Conservation (phyloP, 2,329 filamentous ascomycete species). For the Alternaria sp. region DNA sequence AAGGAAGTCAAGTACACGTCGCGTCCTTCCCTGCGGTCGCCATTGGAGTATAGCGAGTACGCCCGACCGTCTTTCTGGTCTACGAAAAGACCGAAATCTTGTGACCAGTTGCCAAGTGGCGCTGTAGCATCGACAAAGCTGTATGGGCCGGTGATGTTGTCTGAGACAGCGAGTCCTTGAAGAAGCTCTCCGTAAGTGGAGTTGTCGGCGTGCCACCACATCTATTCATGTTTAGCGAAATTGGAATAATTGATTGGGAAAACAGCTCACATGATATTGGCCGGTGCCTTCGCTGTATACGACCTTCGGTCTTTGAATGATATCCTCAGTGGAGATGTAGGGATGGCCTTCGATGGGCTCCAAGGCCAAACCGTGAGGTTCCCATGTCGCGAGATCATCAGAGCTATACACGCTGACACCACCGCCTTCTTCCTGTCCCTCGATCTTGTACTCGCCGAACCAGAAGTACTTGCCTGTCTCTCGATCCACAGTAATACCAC, state of each 20-base stretch:
- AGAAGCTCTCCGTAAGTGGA: constrained; percentile 64
- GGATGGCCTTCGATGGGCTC: constrained; percentile 63
- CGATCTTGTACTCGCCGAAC: constrained; percentile 69
- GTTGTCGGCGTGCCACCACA: constrained; percentile 70
- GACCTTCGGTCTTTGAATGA: constrained; percentile 71
- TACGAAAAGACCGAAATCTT: constrained; percentile 69
- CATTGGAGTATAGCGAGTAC: constrained; percentile 68
- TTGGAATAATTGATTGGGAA: too few species aligned
- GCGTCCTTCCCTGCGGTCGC: constrained; percentile 63
- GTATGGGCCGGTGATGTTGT: constrained; percentile 64
- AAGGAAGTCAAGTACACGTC: constrained; percentile 66
- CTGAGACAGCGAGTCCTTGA: constrained; percentile 64
- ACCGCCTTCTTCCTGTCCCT: constrained; percentile 67
- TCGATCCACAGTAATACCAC: constrained; percentile 63
- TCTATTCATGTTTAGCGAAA: constrained; percentile 42
- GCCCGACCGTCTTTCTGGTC: constrained; percentile 66
- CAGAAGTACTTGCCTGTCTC: constrained; percentile 65
- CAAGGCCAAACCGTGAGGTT: constrained; percentile 65
- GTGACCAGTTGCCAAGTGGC: constrained; percentile 69
- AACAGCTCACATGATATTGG: constrained; percentile 63
- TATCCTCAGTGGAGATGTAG: constrained; percentile 63
- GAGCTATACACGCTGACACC: constrained; percentile 67
- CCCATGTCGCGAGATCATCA: constrained; percentile 67
- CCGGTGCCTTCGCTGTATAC: constrained; percentile 63
- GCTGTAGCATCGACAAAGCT: constrained; percentile 62